A percentile compares a stretch with the other conserved stretches of the same genome.
phyloP scores from a whole-genome alignment of 192 early-diverging fungal genomes.

The Rhizophagus clarus region DNA sequence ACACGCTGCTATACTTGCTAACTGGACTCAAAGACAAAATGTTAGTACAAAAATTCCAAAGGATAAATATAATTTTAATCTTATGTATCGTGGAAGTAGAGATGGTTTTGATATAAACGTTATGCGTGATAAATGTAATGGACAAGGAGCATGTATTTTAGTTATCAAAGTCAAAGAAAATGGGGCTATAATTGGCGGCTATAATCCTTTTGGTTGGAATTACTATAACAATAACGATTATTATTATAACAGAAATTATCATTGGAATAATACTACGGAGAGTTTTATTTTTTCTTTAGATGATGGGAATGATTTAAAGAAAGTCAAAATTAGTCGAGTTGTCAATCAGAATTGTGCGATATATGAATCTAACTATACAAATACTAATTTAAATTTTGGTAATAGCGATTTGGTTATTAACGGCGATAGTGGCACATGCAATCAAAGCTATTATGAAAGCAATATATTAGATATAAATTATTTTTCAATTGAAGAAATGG shows the following conservation, averaged over 20 bases:
- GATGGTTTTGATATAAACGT: neutral
- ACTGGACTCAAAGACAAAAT: neutral
- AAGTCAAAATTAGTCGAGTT: neutral
- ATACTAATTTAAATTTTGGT: neutral
- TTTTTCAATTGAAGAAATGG: neutral
- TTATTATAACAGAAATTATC: too few relatives aligned
- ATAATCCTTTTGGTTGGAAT: neutral
- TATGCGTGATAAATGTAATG: neutral
- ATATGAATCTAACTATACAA: too few relatives aligned
- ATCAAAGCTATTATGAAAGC: neutral
- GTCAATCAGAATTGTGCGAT: neutral
- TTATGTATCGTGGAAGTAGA: constrained; percentile 1
- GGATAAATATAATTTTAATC: neutral
- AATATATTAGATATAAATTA: neutral
- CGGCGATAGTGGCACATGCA: neutral
- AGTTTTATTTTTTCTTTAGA: neutral
- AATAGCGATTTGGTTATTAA: neutral
- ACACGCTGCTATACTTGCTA: neutral
- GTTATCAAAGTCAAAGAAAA: neutral
- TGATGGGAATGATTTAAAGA: neutral
- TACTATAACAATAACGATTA: too few relatives aligned
- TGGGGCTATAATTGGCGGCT: neutral
- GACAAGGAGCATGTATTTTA: neutral
- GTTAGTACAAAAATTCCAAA: neutral
- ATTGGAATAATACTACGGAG: neutral